Conservation (phyloP, 257 asterid genomes). For the Nicotiana paniculata region DNA sequence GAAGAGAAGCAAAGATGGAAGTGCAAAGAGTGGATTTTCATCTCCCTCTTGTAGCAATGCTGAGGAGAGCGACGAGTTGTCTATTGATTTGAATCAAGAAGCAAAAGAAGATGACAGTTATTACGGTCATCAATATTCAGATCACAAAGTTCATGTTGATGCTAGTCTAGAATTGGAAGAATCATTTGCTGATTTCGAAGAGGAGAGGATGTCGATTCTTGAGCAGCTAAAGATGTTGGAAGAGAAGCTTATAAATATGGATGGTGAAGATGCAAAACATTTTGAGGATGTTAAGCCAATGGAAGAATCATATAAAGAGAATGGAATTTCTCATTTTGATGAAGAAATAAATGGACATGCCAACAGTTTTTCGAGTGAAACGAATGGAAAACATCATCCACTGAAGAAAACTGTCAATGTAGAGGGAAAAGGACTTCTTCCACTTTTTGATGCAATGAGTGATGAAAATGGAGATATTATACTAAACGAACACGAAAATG, state of each 20-base stretch:
- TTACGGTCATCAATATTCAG: constrained; percentile 22
- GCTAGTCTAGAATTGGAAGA: constrained; percentile 66
- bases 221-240: constrained; percentile 82
- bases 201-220: constrained; percentile 74
- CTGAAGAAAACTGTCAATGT: constrained; percentile 25
- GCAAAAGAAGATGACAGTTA: constrained; percentile 51
- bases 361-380: constrained; percentile 43
- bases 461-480: constrained; percentile 42
- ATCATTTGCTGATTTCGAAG: constrained; percentile 83
- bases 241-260: constrained; percentile 64
- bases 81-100: constrained; percentile 69
- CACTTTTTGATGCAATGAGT: constrained; percentile 70
- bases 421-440: constrained; percentile 75
- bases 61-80: constrained; percentile 77
- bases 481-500: constrained; percentile 26
- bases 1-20: constrained; percentile 54
- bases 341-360: constrained; percentile 16
- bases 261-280: constrained; percentile 35
- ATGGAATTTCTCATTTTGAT: constrained; percentile 19
- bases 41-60: constrained; percentile 73
- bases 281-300: constrained; percentile 40
- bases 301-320: constrained; percentile 23
- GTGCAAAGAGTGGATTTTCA: constrained; percentile 58
- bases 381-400: constrained; percentile 38
- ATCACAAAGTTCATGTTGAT: constrained; percentile 51